phyloP scores from a whole-genome alignment of 2,329 filamentous ascomycete species.

The Diplodia corticola region DNA sequence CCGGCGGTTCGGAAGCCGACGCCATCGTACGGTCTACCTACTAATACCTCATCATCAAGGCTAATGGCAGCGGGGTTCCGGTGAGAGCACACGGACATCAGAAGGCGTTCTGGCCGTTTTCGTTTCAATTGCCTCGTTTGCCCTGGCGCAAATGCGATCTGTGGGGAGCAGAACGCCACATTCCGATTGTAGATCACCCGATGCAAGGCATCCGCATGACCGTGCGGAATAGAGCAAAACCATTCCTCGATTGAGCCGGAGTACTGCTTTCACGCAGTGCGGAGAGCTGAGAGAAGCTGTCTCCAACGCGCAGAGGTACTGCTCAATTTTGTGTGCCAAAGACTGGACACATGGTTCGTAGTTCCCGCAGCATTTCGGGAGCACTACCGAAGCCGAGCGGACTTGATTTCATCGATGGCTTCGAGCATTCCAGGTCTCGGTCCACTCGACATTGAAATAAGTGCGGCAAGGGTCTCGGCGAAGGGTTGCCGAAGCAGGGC shows the following conservation, averaged over 20 bases:
- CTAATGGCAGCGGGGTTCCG: background rate
- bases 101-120: background rate
- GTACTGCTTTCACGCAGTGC: no score
- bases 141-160: background rate
- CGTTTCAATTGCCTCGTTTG: background rate
- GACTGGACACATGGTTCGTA: no score
- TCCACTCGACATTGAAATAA: no score
- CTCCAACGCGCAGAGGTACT: no score
- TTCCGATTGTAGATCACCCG: no score
- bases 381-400: no score
- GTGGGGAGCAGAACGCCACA: background rate
- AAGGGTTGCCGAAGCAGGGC: background rate
- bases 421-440: no score
- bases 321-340: no score
- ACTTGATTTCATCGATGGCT: no score
- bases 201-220: background rate
- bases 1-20: slow-evolving; percentile 17
- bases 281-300: no score
- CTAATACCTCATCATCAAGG: background rate
- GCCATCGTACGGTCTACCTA: background rate
- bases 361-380: no score
- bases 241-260: no score
- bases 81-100: background rate
- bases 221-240: background rate
- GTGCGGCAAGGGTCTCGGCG: background rate